Evolutionary conservation across 1,284 basidiomycete species (phyloP), one percentile per base, ranked within the genome.

Genomic region (Boletellus deceptivus): DNA sequence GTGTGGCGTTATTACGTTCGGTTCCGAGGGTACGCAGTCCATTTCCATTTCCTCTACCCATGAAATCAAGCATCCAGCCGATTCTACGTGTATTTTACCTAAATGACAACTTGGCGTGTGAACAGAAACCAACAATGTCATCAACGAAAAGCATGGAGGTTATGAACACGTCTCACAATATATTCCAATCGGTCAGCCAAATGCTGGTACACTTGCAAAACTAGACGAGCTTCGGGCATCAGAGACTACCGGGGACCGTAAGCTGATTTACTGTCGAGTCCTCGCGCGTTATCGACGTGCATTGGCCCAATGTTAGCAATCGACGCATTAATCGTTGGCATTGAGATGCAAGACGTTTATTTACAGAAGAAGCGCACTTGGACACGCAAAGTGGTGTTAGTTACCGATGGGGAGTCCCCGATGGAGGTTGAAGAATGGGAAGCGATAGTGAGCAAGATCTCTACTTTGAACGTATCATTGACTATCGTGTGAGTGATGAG

Each of bases 1-100:
- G 60, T 93, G 92, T 62, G 91, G 89, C 17, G 80, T 98, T 31
- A 79, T 96, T 42, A 72, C 87, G 4, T 94, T 92, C 62, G 93
- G 93, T 13, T 82, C 86, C 7, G 84, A 91, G 67, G 78, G 91
- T 89, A 60, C 66, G 64, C 9, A 3, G 46, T 41, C 13, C 16
- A 33, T 13, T 35, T 14, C 14, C 3, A n/a, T 31, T 11, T 13
- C 11, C 9, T 9, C 18, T 22, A 5, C 17, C 22, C 11, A 11
- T 6, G 2, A 9, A 22, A 6, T 13, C 7, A 13, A 7, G 20
- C 39, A 25, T 14, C 4, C 14, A 35, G 16, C n/a, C 34, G 13
- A 24, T 11, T 22, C 16, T 17, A 4, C 17, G 9, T 25, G 5
- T n/a, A 10, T 24, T 25, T 22, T 20, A 36, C 13, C 16, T 24